Conservation (phyloP, 1,139 yeast species). For the Meyerozyma carpophila region DNA sequence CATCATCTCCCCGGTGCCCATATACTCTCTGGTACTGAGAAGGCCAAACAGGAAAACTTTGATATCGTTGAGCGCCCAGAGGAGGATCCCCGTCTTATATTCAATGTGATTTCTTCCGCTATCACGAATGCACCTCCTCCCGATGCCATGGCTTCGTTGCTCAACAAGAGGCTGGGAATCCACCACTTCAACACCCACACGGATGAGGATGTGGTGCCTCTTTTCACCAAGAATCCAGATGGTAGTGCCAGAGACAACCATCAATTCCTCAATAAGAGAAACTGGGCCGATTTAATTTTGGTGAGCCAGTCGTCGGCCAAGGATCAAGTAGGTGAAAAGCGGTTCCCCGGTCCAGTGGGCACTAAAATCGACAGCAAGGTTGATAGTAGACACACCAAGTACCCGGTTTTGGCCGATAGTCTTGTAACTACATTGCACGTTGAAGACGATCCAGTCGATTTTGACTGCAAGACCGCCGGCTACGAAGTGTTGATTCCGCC, state of each 20-base stretch:
- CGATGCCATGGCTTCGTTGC: constrained; percentile 67
- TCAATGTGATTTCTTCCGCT: constrained; percentile 84
- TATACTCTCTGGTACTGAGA: constrained; percentile 15
- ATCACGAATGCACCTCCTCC: constrained; percentile 94
- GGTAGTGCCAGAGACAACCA: constrained; percentile 49
- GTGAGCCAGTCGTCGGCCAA: constrained; percentile 27
- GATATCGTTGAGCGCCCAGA: constrained; percentile 49
- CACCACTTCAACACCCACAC: constrained; percentile 63
- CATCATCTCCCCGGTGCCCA: constrained; percentile 38
- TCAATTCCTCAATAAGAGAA: constrained; percentile 71
- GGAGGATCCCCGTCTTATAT: constrained; percentile 68
- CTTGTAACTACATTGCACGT: constrained; percentile 68
- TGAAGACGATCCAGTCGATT: constrained; percentile 53
- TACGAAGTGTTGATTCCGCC: constrained; percentile 73
- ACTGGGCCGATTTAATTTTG: constrained; percentile 54
- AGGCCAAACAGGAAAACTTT: constrained; percentile 29
- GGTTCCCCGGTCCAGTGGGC: constrained; percentile 28
- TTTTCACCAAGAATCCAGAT: constrained; percentile 61
- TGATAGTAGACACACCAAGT: constrained; percentile 25
- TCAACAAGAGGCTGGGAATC: constrained; percentile 58
- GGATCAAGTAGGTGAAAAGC: constrained; percentile 10
- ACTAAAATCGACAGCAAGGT: constrained; percentile 6
- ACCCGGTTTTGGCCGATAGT: constrained; percentile 54
- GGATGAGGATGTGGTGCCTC: constrained; percentile 75
- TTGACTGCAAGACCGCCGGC: constrained; percentile 51